A percentile compares a stretch with the other conserved stretches of the same genome.
These are phyloP conservation scores for Phoma herbarum DNA, from an alignment of 2,329 filamentous ascomycete genomes.

Conservation along the genomic window DNA sequence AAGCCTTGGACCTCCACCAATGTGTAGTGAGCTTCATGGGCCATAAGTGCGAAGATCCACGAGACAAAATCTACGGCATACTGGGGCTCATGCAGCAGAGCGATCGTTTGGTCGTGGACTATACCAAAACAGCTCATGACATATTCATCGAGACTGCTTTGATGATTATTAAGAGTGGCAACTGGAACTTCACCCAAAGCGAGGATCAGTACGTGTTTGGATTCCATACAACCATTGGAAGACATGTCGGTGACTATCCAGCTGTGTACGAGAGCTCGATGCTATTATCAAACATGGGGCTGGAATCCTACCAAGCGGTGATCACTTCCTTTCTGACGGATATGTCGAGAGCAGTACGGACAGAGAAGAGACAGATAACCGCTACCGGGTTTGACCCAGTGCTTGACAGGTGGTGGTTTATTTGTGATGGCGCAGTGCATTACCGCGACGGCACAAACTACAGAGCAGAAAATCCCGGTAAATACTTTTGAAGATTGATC, in stretches of 20 bases:
- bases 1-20: not conserved
- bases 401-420: not conserved
- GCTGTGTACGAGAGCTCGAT: too few relatives aligned
- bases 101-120: not conserved
- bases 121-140: not conserved
- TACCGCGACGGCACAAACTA: not conserved
- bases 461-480: not conserved
- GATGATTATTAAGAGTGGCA: not conserved
- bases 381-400: not conserved
- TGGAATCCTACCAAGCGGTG: not conserved
- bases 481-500: not conserved
- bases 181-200: not conserved
- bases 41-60: not conserved
- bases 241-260: too few relatives aligned
- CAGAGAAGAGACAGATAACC: not conserved
- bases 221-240: too few relatives aligned
- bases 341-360: not conserved
- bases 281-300: not conserved
- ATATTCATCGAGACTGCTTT: not conserved
- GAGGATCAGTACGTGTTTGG: too few relatives aligned
- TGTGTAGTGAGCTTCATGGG: not conserved
- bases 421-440: not conserved
- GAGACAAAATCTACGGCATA: not conserved
- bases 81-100: not conserved
- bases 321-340: not conserved